A percentile compares a stretch with the other conserved stretches of the same genome.
phyloP scores from a whole-genome alignment of 2,329 filamentous ascomycete genomes.

The Pestalotiopsis sp. region DNA sequence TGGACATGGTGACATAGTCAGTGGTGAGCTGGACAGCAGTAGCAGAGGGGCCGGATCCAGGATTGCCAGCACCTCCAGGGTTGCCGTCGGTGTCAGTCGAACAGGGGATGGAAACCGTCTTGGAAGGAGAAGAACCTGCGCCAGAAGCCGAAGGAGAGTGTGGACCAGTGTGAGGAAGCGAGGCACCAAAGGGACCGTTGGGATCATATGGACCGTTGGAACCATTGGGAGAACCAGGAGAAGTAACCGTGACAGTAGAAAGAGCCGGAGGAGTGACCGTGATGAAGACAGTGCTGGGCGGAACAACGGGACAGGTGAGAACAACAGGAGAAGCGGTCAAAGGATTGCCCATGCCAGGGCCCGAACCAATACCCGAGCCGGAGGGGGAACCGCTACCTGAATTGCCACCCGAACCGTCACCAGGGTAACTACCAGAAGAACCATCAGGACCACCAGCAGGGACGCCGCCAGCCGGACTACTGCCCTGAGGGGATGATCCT shows the following conservation, averaged over 20 bases:
- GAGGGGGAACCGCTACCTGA: not conserved
- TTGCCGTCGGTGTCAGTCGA: not conserved
- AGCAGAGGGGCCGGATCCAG: conserved; percentile 1
- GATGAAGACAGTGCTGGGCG: conserved; percentile 49
- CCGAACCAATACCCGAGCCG: conserved; percentile 5
- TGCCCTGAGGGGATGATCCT: not conserved
- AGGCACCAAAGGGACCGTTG: conserved; percentile 16
- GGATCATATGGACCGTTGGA: conserved; percentile 23
- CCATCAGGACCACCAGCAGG: not conserved
- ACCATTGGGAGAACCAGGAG: conserved; percentile 24
- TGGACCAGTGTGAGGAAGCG: conserved; percentile 18
- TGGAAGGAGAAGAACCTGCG: conserved; percentile 15
- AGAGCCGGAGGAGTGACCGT: conserved; percentile 42
- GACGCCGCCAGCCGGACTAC: not conserved
- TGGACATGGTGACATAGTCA: conserved; percentile 14
- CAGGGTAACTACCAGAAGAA: not conserved
- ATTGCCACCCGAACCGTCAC: not conserved
- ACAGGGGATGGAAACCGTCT: conserved; percentile 16
- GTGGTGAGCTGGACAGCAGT: conserved; percentile 9
- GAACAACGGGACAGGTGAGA: conserved; percentile 40
- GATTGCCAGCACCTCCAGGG: not conserved
- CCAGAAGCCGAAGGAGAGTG: conserved; percentile 20
- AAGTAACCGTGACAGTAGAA: conserved; percentile 32
- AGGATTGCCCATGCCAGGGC: not conserved
- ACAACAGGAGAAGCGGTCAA: conserved; percentile 12